Evolutionary conservation across 73 alveolate species (phyloP).

Genomic region (Symbiodinium pilosum): DNA sequence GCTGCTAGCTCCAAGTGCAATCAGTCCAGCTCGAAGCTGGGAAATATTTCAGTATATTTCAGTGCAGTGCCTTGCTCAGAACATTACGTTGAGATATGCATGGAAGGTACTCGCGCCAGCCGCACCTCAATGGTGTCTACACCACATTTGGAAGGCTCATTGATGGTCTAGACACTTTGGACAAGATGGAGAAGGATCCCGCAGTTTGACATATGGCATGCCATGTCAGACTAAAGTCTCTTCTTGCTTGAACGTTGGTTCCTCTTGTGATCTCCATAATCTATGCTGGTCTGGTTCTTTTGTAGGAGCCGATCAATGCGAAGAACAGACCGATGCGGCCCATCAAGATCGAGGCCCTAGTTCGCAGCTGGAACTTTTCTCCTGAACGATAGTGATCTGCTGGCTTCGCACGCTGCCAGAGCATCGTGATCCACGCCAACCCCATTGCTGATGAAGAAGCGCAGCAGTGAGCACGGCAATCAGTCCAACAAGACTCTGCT

Average conservation of each 20-base stretch:
- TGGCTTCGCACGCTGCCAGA: neutral
- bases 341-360: conserved; percentile 67
- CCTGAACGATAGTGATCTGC: neutral
- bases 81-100: no score
- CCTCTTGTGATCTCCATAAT: neutral
- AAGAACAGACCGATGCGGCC: conserved; percentile 96
- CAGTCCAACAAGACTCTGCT: neutral
- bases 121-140: conserved; percentile 96
- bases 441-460: conserved; percentile 96
- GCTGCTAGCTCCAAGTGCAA: no score
- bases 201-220: no score
- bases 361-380: neutral
- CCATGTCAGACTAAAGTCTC: no score
- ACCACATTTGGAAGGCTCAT: conserved; percentile 95
- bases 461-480: conserved; percentile 61
- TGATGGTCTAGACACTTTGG: conserved; percentile 96
- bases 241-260: no score
- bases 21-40: no score
- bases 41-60: no score
- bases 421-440: conserved; percentile 96
- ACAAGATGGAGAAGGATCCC: conserved; percentile 96
- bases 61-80: no score
- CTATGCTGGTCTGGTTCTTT: no score
- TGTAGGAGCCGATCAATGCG: conserved; percentile 96
- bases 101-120: conserved; percentile 96